Evolutionary conservation across 768 basidiomycete species (phyloP).

Genomic region (Termitomyces sp.): DNA sequence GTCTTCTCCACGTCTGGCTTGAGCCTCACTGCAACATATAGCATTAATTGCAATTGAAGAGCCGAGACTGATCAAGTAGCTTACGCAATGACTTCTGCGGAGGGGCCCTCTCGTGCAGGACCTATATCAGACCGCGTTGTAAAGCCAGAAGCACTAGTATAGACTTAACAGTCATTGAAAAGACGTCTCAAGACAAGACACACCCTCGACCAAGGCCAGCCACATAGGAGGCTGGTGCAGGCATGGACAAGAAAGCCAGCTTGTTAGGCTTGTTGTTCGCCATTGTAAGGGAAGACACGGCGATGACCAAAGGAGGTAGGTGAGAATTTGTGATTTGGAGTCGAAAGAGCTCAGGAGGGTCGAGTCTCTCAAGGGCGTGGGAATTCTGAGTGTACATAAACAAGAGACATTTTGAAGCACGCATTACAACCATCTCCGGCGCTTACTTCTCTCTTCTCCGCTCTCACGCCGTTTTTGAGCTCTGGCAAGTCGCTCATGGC

Average conservation of each 20-base stretch:
- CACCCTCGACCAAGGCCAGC: slow-evolving; percentile 98
- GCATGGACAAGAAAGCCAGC: slow-evolving; percentile 84
- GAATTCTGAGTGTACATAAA: slow-evolving; percentile 3
- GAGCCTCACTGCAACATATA: slow-evolving; percentile 65
- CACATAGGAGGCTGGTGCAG: slow-evolving; percentile 94
- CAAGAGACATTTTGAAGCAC: neutral
- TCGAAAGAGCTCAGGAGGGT: too few relatives aligned
- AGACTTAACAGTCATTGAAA: slow-evolving; percentile 5
- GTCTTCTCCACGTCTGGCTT: slow-evolving; percentile 83
- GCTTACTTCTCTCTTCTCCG: neutral
- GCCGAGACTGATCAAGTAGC: slow-evolving; percentile 21
- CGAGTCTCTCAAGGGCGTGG: neutral
- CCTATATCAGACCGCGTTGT: slow-evolving; percentile 99
- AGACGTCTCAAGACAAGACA: slow-evolving; percentile 1
- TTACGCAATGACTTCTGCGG: slow-evolving; percentile 85
- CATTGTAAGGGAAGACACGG: slow-evolving; percentile 4
- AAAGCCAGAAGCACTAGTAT: slow-evolving; percentile 84
- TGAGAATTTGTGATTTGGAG: neutral
- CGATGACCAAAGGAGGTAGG: neutral
- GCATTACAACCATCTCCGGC: neutral
- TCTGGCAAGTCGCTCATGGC: neutral
- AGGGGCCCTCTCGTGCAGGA: slow-evolving; percentile 92
- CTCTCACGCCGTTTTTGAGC: neutral
- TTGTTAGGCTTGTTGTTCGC: slow-evolving; percentile 55
- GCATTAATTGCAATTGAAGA: neutral